These are phyloP conservation scores for Tylopilus sp. DNA, from an alignment of 1,284 basidiomycete species.

Conservation along the genomic window DNA sequence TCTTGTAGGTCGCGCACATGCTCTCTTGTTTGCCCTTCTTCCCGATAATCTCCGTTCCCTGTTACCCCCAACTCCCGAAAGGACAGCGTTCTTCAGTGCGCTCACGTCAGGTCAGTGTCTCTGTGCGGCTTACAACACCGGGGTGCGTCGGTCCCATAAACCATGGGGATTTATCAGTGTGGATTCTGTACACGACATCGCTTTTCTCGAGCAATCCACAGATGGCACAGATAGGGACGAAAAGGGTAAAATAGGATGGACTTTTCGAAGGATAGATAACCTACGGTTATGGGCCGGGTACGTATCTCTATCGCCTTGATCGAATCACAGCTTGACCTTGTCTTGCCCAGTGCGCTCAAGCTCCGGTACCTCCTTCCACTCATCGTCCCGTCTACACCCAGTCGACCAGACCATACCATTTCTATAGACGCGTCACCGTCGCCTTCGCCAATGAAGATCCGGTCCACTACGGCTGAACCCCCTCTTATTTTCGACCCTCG, in stretches of 20 bases:
- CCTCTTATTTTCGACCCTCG: slow-evolving; percentile 70
- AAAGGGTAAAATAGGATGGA: slow-evolving; percentile 63
- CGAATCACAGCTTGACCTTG: neutral
- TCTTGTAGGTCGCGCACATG: slow-evolving; percentile 62
- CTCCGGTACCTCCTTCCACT: slow-evolving; percentile 79
- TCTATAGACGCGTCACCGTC: slow-evolving; percentile 23
- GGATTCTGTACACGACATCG: slow-evolving; percentile 79
- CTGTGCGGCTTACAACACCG: slow-evolving; percentile 80
- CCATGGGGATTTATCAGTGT: slow-evolving; percentile 88
- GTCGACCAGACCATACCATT: slow-evolving; percentile 36
- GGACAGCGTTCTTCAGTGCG: slow-evolving; percentile 56
- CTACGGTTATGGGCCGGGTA: slow-evolving; percentile 82
- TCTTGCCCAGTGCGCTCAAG: slow-evolving; percentile 69
- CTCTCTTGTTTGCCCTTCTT: slow-evolving; percentile 58
- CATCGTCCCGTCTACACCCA: slow-evolving; percentile 54
- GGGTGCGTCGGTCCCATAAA: slow-evolving; percentile 76
- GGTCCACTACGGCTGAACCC: slow-evolving; percentile 37
- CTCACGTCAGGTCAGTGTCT: slow-evolving; percentile 81
- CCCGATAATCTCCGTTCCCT: slow-evolving; percentile 52
- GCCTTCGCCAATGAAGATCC: slow-evolving; percentile 29
- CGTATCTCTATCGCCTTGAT: slow-evolving; percentile 35
- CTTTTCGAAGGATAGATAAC: slow-evolving; percentile 84
- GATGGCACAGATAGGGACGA: slow-evolving; percentile 49
- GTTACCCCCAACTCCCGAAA: slow-evolving; percentile 52
- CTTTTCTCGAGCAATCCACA: slow-evolving; percentile 60